Conservation (phyloP, 2,329 filamentous ascomycete species). For the Ophiobolus disseminans region DNA sequence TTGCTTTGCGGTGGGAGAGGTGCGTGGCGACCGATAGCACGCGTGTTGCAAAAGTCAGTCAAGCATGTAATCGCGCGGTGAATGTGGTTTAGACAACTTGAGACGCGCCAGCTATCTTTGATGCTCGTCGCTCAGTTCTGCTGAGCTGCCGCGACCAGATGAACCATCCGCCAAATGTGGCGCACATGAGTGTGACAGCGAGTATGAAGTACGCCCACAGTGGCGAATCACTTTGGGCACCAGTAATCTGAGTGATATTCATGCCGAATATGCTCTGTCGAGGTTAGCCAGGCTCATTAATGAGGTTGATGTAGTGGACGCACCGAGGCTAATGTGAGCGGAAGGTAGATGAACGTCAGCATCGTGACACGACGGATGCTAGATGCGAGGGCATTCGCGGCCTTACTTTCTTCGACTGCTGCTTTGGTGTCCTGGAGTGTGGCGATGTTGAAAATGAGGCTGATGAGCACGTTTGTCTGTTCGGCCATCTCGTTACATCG, state of each 20-base stretch:
- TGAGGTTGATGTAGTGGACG: no score
- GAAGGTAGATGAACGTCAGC: constrained; percentile 22
- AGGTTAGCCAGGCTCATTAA: no score
- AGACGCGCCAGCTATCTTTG: no score
- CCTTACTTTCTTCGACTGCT: constrained; percentile 19
- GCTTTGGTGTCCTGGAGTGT: constrained; percentile 19
- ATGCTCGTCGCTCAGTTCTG: neutral
- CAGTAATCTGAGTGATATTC: constrained; percentile 21
- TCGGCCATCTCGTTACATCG: constrained; percentile 16
- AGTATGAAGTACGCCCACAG: constrained; percentile 17
- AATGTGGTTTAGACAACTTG: no score
- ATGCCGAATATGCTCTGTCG: constrained; percentile 22
- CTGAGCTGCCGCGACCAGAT: constrained; percentile 11
- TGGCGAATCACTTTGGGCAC: constrained; percentile 8
- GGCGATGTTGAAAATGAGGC: constrained; percentile 19
- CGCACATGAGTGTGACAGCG: constrained; percentile 12
- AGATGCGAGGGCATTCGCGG: constrained; percentile 14
- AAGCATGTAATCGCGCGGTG: no score
- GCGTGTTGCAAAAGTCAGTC: no score
- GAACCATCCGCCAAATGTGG: constrained; percentile 18
- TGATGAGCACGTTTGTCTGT: constrained; percentile 21
- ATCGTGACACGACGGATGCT: constrained; percentile 18
- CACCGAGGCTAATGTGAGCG: constrained; percentile 22
- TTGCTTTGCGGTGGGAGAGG: no score
- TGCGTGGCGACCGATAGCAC: no score